Percentiles rank a stretch among this genome's conserved stretches.
These are phyloP conservation scores for Triangularia setosa DNA, from an alignment of 2,329 filamentous ascomycete species.

Conservation along the genomic window DNA sequence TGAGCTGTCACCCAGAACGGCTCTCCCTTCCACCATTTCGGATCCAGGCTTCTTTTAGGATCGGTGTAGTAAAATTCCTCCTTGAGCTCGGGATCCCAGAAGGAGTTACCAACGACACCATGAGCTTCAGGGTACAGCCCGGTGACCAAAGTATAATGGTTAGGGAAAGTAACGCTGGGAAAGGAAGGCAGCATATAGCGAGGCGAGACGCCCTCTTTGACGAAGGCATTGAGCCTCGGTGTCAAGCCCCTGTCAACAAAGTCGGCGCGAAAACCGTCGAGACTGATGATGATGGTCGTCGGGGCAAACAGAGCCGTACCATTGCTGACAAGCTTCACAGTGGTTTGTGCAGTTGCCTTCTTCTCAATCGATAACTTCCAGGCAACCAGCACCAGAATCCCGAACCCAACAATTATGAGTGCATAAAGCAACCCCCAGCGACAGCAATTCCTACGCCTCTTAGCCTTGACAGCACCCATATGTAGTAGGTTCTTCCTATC, in stretches of 20 bases:
- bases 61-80: slow-evolving; percentile 89
- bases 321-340: slow-evolving; percentile 56
- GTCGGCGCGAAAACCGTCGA: slow-evolving; percentile 94
- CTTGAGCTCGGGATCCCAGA: slow-evolving; percentile 77
- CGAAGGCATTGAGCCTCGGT: slow-evolving; percentile 72
- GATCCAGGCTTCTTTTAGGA: slow-evolving; percentile 67
- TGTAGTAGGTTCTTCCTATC: slow-evolving; percentile 51
- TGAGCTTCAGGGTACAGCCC: slow-evolving; percentile 90
- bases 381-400: slow-evolving; percentile 52
- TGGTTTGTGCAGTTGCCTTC: slow-evolving; percentile 20
- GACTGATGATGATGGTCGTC: slow-evolving; percentile 87
- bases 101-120: slow-evolving; percentile 88
- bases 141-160: slow-evolving; percentile 91
- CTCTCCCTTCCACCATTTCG: slow-evolving; percentile 94
- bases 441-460: slow-evolving; percentile 50
- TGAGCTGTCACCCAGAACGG: slow-evolving; percentile 94
- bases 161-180: slow-evolving; percentile 93
- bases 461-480: slow-evolving; percentile 43
- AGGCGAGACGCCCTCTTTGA: slow-evolving; percentile 81
- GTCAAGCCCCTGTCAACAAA: slow-evolving; percentile 82
- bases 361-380: slow-evolving; percentile 55
- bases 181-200: slow-evolving; percentile 93
- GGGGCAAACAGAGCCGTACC: slow-evolving; percentile 85
- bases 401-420: slow-evolving; percentile 50
- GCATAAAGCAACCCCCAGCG: slow-evolving; percentile 52